Base-by-base conservation (phyloP, 768 basidiomycete genomes). In the Collybiopsis confluens region DNA sequence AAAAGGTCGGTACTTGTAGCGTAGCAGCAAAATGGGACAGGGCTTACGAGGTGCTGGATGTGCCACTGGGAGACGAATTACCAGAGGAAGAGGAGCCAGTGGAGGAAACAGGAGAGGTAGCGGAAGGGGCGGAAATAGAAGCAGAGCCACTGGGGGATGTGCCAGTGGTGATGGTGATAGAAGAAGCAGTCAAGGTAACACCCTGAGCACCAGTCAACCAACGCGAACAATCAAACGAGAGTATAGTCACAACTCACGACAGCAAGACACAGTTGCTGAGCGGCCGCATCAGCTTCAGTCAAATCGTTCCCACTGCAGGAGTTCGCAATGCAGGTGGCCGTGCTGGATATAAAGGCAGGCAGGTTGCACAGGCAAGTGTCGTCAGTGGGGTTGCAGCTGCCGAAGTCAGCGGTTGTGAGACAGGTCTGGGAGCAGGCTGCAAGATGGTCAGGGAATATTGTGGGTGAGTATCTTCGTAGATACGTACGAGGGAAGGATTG, bases 351-450 rank as follows among this genome's bases (percentile, higher is more conserved):
- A 62, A 85, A 88, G 1, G 54, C n/a, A 18, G 59, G 0, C 62
- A 68, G 71, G 4, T 69, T 66, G 76, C 86, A 88, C 27, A 86
- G 69, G 60, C 89, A 91, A 24, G 59, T 57, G 62, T 77, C 70
- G 68, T 89, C 81, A n/a, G 65, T 66, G 3, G 64, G 8, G 13
- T 51, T 13, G 70, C 88, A 90, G 54, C 57, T 59, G 40, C 70
- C 79, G 18, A 70, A 58, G 59, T 76, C 62, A 7, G 80, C 74
- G 53, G 56, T 64, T 6, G 65, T 46, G 7, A 86, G 59, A 67
- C 88, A 90, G 16, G 64, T 0, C 0, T 15, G 16, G 2, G 82
- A 76, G 61, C 87, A 89, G 50, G 38, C 86, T 88, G 43, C 7
- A 30, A 45, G 18, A 57, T 30, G 23, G 18, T 30, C 18, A 37